These are phyloP conservation scores for Dichotomocladium elegans DNA, from an alignment of 371 early-diverging fungal species.

Conservation along the genomic window DNA sequence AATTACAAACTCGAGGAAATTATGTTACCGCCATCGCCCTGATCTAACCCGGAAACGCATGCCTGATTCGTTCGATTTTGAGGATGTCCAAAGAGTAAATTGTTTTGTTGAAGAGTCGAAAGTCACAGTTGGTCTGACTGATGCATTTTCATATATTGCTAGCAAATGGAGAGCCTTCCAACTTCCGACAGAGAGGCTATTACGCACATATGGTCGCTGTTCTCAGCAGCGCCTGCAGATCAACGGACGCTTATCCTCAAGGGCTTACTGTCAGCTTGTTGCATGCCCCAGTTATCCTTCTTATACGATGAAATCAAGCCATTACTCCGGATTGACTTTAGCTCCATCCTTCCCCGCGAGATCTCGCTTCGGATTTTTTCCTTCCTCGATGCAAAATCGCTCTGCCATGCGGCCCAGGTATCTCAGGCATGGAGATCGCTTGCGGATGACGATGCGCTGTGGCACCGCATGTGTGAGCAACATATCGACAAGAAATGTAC, in stretches of 20 bases:
- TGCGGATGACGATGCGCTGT: constrained; percentile 87
- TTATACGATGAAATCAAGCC: constrained; percentile 65
- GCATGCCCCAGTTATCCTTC: constrained; percentile 78
- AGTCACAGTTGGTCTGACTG: constrained; percentile 27
- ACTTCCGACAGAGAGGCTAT: constrained; percentile 46
- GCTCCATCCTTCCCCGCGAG: constrained; percentile 75
- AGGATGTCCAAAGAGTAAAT: constrained; percentile 16
- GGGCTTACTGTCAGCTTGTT: constrained; percentile 71
- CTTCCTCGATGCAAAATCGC: constrained; percentile 86
- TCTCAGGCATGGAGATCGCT: constrained; percentile 73
- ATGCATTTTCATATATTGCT: no score
- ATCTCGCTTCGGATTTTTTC: constrained; percentile 77
- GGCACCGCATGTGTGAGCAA: constrained; percentile 96
- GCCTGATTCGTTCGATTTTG: constrained; percentile 18
- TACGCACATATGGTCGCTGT: constrained; percentile 57
- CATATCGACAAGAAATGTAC: constrained; percentile 94
- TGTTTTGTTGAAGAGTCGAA: constrained; percentile 1
- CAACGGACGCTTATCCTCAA: constrained; percentile 61
- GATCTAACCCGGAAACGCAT: constrained; percentile 19
- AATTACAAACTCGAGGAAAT: constrained; percentile 21
- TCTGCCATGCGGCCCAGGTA: constrained; percentile 90
- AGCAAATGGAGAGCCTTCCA: constrained; percentile 47
- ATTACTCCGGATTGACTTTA: constrained; percentile 77
- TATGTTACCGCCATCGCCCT: constrained; percentile 33
- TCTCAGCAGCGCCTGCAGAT: constrained; percentile 56